These are phyloP conservation scores for Flaveria robusta DNA, from an alignment of 129 eudicot genomes.

Conservation along the genomic window DNA sequence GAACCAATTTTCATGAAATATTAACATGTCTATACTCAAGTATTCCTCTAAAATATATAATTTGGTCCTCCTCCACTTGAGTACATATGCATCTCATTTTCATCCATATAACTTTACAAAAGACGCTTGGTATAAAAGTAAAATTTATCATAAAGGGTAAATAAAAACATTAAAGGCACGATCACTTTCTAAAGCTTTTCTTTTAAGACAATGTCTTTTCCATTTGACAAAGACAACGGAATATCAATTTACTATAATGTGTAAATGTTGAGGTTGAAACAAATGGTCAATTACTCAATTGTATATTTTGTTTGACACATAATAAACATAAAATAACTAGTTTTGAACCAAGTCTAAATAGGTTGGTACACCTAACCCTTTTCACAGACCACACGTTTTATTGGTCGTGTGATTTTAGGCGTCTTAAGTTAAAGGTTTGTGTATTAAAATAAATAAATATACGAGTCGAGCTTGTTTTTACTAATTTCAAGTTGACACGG, in stretches of 20 bases:
- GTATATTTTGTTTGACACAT: background rate
- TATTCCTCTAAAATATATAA: background rate
- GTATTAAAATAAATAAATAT: too few species aligned
- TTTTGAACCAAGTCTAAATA: too few species aligned
- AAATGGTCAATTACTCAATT: background rate
- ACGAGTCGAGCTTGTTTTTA: too few species aligned
- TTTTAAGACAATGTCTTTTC: slow-evolving; percentile 11
- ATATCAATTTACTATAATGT: background rate
- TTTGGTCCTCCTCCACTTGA: background rate
- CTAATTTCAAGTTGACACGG: too few species aligned
- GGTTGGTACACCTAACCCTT: too few species aligned
- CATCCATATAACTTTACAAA: background rate
- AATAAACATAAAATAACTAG: too few species aligned
- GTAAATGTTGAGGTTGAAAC: background rate
- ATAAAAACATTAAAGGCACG: slow-evolving; percentile 15
- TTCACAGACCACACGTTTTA: too few species aligned
- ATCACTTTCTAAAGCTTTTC: slow-evolving; percentile 21
- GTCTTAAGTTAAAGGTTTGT: too few species aligned
- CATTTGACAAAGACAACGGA: slow-evolving; percentile 18
- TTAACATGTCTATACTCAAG: background rate
- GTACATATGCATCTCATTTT: background rate
- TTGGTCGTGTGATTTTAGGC: too few species aligned
- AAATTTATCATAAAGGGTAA: background rate
- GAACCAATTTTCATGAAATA: too few species aligned
- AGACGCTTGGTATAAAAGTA: background rate